These are phyloP conservation scores for Boletus bicolor DNA, from an alignment of 768 basidiomycete genomes.

Conservation along the genomic window DNA sequence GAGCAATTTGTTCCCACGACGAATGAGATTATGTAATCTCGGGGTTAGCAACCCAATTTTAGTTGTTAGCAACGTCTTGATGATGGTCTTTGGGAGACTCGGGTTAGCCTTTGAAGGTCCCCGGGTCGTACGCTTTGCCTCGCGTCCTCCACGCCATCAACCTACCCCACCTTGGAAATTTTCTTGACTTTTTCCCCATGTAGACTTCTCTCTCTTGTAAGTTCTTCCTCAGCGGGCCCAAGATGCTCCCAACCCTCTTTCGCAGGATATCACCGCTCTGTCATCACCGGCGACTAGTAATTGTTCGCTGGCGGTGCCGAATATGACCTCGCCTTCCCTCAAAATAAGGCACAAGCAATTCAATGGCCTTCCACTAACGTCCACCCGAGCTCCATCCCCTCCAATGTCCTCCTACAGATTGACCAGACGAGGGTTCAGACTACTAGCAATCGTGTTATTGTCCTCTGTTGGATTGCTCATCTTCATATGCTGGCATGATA, in stretches of 20 bases:
- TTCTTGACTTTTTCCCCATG: neutral
- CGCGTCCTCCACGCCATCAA: neutral
- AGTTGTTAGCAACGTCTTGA: neutral
- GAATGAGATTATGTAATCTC: no score
- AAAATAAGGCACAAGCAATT: conserved; percentile 1
- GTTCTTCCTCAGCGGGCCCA: no score
- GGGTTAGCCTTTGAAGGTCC: no score
- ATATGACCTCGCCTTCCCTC: neutral
- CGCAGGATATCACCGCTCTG: neutral
- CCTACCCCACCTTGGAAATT: neutral
- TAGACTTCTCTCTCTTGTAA: no score
- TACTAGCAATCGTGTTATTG: conserved; percentile 9
- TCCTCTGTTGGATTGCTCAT: conserved; percentile 13
- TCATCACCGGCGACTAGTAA: neutral
- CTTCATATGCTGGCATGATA: conserved; percentile 8
- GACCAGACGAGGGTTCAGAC: conserved; percentile 25
- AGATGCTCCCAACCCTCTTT: neutral
- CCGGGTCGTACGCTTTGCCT: neutral
- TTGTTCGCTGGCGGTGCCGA: neutral
- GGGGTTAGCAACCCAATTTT: no score
- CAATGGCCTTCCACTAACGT: neutral
- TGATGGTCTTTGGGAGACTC: no score
- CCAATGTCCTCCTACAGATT: conserved; percentile 22
- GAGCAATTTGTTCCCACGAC: no score
- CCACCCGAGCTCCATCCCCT: neutral